phyloP scores from a whole-genome alignment of 2,329 filamentous ascomycete genomes.

The Monosporascus cannonballus region DNA sequence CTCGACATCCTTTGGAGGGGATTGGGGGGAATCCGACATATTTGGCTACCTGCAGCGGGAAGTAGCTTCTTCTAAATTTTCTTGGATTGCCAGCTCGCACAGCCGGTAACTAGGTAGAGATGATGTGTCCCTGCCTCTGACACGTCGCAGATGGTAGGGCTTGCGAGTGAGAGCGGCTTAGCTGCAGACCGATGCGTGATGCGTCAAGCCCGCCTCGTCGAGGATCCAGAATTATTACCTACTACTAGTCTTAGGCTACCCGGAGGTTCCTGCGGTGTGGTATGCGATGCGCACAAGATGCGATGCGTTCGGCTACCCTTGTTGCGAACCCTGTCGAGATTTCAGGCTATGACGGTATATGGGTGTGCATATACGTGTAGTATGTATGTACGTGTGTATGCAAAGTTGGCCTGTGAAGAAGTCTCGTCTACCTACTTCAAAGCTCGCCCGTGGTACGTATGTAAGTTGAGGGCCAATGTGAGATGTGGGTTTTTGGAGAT shows the following conservation, averaged over 20 bases:
- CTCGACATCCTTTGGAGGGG: conserved; percentile 93
- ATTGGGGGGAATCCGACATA: conserved; percentile 86
- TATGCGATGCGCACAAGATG: conserved; percentile 3
- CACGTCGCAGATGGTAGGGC: conserved; percentile 55
- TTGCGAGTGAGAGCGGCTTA: conserved; percentile 45
- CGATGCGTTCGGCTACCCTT: conserved; percentile 1
- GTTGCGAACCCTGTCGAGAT: conserved; percentile 29
- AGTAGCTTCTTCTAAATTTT: conserved; percentile 53
- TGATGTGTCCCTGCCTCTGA: conserved; percentile 54
- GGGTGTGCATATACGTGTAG: conserved; percentile 11
- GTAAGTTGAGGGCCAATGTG: background rate
- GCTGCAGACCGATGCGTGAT: conserved; percentile 47
- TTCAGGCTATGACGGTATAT: conserved; percentile 42
- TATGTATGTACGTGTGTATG: background rate
- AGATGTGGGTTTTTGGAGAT: background rate
- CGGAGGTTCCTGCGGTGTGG: conserved; percentile 19
- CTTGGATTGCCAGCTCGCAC: conserved; percentile 51
- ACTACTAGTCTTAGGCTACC: conserved; percentile 16
- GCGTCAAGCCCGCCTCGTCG: conserved; percentile 34
- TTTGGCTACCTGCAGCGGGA: conserved; percentile 67
- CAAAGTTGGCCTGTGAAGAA: background rate
- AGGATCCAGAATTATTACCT: conserved; percentile 25
- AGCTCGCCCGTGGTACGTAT: background rate
- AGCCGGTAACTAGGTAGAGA: conserved; percentile 42
- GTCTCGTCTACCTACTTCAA: background rate